Base-by-base conservation (phyloP, 2,329 filamentous ascomycete species). In the Malbranchea cinnamomea region DNA sequence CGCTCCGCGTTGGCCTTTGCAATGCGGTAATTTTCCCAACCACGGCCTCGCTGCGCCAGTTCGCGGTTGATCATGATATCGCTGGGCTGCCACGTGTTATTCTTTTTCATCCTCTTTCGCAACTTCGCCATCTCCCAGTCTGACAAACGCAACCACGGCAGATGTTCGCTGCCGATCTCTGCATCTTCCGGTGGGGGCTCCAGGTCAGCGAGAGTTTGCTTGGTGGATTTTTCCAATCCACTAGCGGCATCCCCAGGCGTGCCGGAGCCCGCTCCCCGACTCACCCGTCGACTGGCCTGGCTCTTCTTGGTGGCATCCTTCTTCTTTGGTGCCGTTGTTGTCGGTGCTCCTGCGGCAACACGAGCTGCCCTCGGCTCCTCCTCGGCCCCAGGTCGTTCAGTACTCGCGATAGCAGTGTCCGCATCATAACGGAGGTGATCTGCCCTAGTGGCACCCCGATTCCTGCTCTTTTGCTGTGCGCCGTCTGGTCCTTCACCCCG, bases 81-180 rank as follows among this genome's bases (percentile, higher is more conserved):
- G 39, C 70, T 75, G 1, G 72, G 72, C 25, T 69, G 66, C 72
- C 72, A 77, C n/a, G 73, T 64, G 4, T 71, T 69, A 38, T 77
- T 77, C 57, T 77, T 77, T 57, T 77, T 77, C 72, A 77, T 77
- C 40, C 69, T 65, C 50, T 76, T 76, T 30, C 72, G 62, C 14
- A 77, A 50, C 30, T 67, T 70, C 4, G 71, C 72, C 70, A 77
- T 73, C 44, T 77, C 72, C 56, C 66, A 77, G 40, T 75, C 71
- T 2, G 72, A 76, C 37, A 77, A 53, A 34, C 70, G 68, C 42
- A 71, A 58, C 72, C 72, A 77, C 2, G 72, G 72, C 36, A 65
- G 55, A 52, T 67, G 67, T 43, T 66, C 65, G 50, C 69, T 74
- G 26, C 72, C 72, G 14, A 66, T 59, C 31, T 57, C 57, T 5